Evolutionary conservation across 2,329 filamentous ascomycete species (phyloP).

Genomic region (Claviceps sp.): DNA sequence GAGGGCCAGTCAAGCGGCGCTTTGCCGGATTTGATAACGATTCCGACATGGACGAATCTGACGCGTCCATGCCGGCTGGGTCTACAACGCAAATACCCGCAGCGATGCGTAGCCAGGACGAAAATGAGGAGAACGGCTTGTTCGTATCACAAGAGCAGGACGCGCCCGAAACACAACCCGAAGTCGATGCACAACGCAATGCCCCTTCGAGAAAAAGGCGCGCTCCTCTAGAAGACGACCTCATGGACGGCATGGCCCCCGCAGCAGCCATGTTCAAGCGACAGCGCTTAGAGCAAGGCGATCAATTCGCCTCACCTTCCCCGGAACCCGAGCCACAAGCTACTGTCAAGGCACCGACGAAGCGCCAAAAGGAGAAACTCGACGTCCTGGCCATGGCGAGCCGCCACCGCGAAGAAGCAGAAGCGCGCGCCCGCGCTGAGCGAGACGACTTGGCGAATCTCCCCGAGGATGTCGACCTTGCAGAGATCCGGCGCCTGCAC

Average conservation of each 20-base stretch:
- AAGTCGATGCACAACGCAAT: conserved; percentile 9
- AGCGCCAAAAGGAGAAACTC: conserved; percentile 43
- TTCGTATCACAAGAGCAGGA: conserved; percentile 41
- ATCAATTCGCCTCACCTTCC: conserved; percentile 25
- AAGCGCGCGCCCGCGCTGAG: conserved; percentile 45
- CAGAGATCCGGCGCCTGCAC: conserved; percentile 58
- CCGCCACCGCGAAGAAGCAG: conserved; percentile 48
- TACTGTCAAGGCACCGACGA: conserved; percentile 11
- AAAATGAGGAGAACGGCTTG: conserved; percentile 28
- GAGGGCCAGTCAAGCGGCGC: conserved; percentile 34
- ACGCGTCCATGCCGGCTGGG: conserved; percentile 6
- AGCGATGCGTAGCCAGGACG: conserved; percentile 9
- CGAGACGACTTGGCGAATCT: conserved; percentile 37
- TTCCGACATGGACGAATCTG: conserved; percentile 24
- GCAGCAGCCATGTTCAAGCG: conserved; percentile 67
- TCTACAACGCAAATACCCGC: conserved; percentile 1
- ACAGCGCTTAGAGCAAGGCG: conserved; percentile 50
- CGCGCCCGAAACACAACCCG: conserved; percentile 11
- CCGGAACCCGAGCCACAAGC: conserved; percentile 13
- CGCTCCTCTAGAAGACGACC: conserved; percentile 34
- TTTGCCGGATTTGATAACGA: conserved; percentile 60
- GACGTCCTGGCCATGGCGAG: conserved; percentile 57
- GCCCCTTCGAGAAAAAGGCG: conserved; percentile 31
- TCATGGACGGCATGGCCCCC: conserved; percentile 62
- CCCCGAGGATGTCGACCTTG: conserved; percentile 54